These are phyloP conservation scores for Penicillium sclerotigenum DNA, from an alignment of 2,329 filamentous ascomycete genomes.

Conservation along the genomic window DNA sequence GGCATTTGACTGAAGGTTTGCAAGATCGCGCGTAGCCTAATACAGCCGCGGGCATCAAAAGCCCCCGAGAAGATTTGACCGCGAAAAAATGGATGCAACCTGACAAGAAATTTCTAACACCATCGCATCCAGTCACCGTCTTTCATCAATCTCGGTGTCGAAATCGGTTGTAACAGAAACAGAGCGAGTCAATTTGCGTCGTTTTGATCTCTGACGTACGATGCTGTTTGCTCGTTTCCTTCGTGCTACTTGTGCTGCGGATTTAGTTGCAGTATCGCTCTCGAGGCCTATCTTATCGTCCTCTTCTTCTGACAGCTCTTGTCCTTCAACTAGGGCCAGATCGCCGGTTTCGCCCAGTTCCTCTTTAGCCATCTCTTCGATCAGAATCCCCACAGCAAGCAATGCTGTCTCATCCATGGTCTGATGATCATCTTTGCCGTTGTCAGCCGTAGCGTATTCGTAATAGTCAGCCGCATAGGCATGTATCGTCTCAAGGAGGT, in stretches of 20 bases:
- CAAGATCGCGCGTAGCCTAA: background rate
- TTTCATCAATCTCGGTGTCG: conserved; percentile 23
- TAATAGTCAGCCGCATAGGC: conserved; percentile 58
- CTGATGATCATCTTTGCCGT: conserved; percentile 43
- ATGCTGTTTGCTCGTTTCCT: conserved; percentile 5
- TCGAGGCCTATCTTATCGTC: conserved; percentile 3
- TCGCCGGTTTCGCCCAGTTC: conserved; percentile 57
- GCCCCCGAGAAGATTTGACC: background rate
- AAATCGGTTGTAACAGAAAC: conserved; percentile 20
- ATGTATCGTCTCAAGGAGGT: conserved; percentile 57
- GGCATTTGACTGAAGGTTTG: background rate
- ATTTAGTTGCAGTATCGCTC: conserved; percentile 3
- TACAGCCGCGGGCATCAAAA: background rate
- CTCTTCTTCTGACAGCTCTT: conserved; percentile 29
- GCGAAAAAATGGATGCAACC: background rate
- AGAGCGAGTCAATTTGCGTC: conserved; percentile 22
- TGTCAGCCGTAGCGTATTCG: conserved; percentile 32
- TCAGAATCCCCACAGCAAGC: conserved; percentile 57
- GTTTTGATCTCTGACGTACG: conserved; percentile 26
- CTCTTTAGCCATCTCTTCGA: conserved; percentile 57
- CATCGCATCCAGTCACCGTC: background rate
- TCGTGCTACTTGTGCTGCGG: conserved; percentile 1
- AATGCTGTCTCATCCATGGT: conserved; percentile 63
- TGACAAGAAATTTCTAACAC: background rate
- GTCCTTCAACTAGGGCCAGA: conserved; percentile 54